phyloP scores from a whole-genome alignment of 768 basidiomycete species.

The Mycena sanguinolenta region DNA sequence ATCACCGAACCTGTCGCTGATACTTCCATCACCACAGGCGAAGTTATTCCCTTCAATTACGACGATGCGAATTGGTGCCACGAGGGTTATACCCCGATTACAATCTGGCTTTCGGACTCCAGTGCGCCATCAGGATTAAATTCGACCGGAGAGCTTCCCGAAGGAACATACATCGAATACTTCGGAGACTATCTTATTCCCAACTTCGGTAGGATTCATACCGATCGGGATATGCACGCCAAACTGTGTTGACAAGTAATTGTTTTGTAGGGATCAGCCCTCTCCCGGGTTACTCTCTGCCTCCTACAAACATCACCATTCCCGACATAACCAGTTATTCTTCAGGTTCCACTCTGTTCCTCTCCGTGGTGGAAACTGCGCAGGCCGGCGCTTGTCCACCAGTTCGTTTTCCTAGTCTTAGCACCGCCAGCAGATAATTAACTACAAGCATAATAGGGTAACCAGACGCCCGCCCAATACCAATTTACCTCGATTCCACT shows the following conservation, averaged over 20 bases:
- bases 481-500: not conserved
- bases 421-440: not conserved
- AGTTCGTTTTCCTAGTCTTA: slow-evolving; percentile 1
- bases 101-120: slow-evolving; percentile 18
- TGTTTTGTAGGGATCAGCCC: not conserved
- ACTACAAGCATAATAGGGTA: slow-evolving; percentile 4
- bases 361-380: slow-evolving; percentile 13
- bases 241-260: not conserved
- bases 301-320: slow-evolving; percentile 15
- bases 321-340: slow-evolving; percentile 14
- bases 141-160: slow-evolving; percentile 4
- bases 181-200: slow-evolving; percentile 14
- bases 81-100: slow-evolving; percentile 24
- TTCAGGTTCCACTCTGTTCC: not conserved
- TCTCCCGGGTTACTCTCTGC: not conserved
- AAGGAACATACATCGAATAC: slow-evolving; percentile 13
- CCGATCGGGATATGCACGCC: not conserved
- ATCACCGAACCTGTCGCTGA: slow-evolving; percentile 1
- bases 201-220: slow-evolving; percentile 14
- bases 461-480: slow-evolving; percentile 4
- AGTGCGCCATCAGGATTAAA: slow-evolving; percentile 13
- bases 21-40: slow-evolving; percentile 15
- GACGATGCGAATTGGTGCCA: slow-evolving; percentile 22
- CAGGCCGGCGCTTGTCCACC: not conserved
- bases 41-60: slow-evolving; percentile 16